Percentiles rank a stretch among this genome's conserved stretches.
Conservation (phyloP, 2,329 filamentous ascomycete species). For the Aspergillaceae sp. region DNA sequence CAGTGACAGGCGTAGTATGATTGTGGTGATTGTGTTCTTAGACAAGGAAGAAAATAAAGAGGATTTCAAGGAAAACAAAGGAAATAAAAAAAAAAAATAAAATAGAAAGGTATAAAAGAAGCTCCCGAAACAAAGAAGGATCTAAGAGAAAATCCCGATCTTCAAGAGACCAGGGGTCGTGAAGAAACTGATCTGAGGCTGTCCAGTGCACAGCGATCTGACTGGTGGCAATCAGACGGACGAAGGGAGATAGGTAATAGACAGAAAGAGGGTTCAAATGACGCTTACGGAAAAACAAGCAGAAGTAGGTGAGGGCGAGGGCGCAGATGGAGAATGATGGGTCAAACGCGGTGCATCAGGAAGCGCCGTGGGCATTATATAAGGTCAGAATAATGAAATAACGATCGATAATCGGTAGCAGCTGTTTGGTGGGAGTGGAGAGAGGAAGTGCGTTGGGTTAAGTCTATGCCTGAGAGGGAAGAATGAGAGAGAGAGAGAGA, state of each 20-base stretch:
- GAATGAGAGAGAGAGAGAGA: not conserved
- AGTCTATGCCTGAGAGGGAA: not conserved
- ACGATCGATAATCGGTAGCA: not conserved
- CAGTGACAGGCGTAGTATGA: not conserved
- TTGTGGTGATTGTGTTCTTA: not conserved
- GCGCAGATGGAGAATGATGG: not conserved
- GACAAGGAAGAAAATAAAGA: not conserved
- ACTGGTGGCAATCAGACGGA: not conserved
- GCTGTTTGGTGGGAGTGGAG: constrained; percentile 1
- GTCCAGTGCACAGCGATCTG: not conserved
- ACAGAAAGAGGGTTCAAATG: not conserved
- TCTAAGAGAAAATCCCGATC: too few species aligned
- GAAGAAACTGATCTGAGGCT: not conserved
- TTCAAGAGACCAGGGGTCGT: not conserved
- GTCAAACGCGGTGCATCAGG: not conserved
- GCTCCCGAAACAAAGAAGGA: not conserved
- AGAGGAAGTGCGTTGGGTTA: not conserved
- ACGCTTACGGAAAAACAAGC: not conserved
- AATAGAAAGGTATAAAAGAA: not conserved
- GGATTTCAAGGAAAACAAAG: not conserved
- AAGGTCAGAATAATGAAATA: not conserved
- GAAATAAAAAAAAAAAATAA: not conserved
- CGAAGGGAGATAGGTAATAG: not conserved
- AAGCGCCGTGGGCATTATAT: not conserved
- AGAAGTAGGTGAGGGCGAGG: not conserved